These are phyloP conservation scores for Paramecium primaurelia DNA, from an alignment of 73 alveolate genomes.

Conservation along the genomic window DNA sequence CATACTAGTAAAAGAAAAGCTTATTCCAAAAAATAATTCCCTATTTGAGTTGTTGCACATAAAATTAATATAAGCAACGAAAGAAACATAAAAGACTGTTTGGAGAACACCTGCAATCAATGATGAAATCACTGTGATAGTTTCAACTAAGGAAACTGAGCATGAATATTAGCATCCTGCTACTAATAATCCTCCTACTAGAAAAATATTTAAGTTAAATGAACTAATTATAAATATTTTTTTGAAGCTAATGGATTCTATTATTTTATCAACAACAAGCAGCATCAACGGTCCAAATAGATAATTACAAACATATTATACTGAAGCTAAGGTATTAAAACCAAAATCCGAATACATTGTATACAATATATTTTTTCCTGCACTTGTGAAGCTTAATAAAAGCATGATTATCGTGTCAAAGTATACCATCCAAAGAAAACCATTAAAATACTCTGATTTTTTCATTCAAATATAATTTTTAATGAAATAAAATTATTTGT, in stretches of 20 bases:
- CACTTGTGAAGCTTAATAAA: slow-evolving; percentile 3
- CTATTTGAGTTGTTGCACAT: slow-evolving; percentile 4
- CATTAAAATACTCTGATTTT: background rate
- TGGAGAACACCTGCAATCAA: slow-evolving; percentile 31
- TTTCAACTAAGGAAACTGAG: background rate
- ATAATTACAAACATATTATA: slow-evolving; percentile 23
- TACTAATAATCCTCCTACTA: slow-evolving; percentile 11
- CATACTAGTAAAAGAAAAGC: slow-evolving; percentile 35
- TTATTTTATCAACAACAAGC: background rate
- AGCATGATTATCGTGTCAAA: background rate
- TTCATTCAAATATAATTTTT: background rate
- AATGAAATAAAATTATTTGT: too few species aligned
- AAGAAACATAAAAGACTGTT: slow-evolving; percentile 41
- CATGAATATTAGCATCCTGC: background rate
- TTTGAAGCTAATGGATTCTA: background rate
- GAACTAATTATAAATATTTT: slow-evolving; percentile 1
- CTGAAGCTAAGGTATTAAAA: background rate
- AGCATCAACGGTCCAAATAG: slow-evolving; percentile 27
- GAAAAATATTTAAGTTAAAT: background rate
- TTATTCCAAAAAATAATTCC: slow-evolving; percentile 23
- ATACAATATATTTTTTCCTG: slow-evolving; percentile 36
- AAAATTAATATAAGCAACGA: slow-evolving; percentile 10
- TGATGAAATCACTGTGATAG: slow-evolving; percentile 7
- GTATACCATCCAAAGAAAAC: background rate
- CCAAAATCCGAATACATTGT: background rate